phyloP scores from a whole-genome alignment of 768 basidiomycete genomes.

The Trametes cubensis region DNA sequence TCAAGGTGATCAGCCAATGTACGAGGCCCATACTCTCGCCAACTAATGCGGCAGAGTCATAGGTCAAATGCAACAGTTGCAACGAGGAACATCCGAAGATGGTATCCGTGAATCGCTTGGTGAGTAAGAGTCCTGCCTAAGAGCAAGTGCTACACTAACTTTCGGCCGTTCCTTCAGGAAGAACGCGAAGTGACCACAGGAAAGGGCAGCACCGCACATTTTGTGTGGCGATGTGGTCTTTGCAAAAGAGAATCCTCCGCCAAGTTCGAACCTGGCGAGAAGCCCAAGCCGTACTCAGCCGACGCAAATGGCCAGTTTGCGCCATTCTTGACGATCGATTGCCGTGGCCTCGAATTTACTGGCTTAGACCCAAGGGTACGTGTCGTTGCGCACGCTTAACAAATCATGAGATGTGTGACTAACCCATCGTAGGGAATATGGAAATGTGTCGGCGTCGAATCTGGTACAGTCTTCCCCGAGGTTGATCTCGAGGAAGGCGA shows the following conservation, averaged over 20 bases:
- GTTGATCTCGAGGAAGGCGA: conserved; percentile 67
- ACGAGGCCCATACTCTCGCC: background rate
- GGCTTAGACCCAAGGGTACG: conserved; percentile 73
- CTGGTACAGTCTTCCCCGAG: conserved; percentile 59
- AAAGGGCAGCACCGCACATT: conserved; percentile 71
- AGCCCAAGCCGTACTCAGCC: conserved; percentile 56
- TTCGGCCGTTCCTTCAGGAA: conserved; percentile 50
- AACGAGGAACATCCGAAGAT: conserved; percentile 74
- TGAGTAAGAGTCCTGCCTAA: conserved; percentile 33
- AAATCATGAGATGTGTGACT: conserved; percentile 5
- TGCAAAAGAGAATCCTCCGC: conserved; percentile 85
- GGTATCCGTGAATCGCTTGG: conserved; percentile 71
- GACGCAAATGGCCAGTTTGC: conserved; percentile 64
- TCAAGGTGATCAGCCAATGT: conserved; percentile 50
- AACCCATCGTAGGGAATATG: conserved; percentile 63
- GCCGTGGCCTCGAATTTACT: conserved; percentile 82
- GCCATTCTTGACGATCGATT: conserved; percentile 75
- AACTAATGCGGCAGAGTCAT: background rate
- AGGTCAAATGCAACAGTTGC: conserved; percentile 83
- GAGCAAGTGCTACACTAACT: background rate
- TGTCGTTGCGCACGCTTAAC: background rate
- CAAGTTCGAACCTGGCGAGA: conserved; percentile 63
- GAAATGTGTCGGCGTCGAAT: conserved; percentile 68
- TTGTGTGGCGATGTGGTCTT: conserved; percentile 78
- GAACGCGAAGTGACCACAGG: conserved; percentile 63